phyloP scores from a whole-genome alignment of 805 yeast species.

The Isabelozyma pseudorhagii region DNA sequence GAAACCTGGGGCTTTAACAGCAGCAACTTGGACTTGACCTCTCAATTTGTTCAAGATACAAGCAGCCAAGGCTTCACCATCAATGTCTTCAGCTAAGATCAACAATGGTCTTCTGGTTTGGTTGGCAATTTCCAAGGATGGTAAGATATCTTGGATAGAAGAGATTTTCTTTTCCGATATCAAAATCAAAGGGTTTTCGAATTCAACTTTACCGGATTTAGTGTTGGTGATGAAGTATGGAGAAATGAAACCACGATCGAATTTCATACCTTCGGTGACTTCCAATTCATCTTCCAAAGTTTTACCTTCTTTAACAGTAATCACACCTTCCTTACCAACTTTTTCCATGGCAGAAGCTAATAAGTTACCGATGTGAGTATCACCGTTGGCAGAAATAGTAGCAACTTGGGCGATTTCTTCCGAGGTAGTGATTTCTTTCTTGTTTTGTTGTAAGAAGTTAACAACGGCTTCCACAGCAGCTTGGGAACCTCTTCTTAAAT shows the following conservation, averaged over 20 bases:
- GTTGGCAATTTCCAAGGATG: conserved; percentile 90
- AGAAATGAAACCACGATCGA: conserved; percentile 95
- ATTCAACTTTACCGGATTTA: conserved; percentile 89
- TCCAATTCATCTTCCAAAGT: conserved; percentile 95
- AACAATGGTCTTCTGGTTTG: conserved; percentile 90
- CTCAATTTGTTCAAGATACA: conserved; percentile 95
- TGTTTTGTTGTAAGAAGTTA: conserved; percentile 75
- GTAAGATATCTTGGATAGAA: conserved; percentile 85
- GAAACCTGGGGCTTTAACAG: conserved; percentile 98
- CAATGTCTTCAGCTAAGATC: conserved; percentile 92
- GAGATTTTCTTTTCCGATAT: conserved; percentile 89
- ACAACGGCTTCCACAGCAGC: conserved; percentile 95
- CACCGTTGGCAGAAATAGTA: conserved; percentile 96
- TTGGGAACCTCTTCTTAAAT: conserved; percentile 94
- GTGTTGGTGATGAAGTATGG: conserved; percentile 96
- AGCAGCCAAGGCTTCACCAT: conserved; percentile 98
- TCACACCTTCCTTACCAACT: conserved; percentile 98
- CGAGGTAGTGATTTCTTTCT: conserved; percentile 88
- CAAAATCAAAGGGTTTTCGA: conserved; percentile 86
- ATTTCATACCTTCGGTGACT: conserved; percentile 96
- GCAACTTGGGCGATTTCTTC: conserved; percentile 98
- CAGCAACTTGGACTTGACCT: conserved; percentile 97
- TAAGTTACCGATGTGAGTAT: conserved; percentile 83
- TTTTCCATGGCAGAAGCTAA: conserved; percentile 96
- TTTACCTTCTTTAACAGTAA: conserved; percentile 96